Evolutionary conservation across 306 rosid species (phyloP).

Genomic region (Pyrus betulifolia): DNA sequence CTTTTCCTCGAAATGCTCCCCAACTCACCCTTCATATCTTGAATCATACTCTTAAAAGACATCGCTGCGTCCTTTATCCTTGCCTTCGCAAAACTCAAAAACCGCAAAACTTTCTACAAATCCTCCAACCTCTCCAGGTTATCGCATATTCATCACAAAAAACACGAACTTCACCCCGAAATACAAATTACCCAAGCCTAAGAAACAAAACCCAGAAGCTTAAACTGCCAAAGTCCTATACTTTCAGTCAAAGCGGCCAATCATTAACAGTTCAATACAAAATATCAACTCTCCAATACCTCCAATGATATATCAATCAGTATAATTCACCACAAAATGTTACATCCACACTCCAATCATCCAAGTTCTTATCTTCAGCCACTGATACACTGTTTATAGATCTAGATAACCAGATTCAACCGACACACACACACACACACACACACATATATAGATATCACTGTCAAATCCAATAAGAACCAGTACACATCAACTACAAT

Average conservation of each 20-base stretch:
- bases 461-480: not conserved
- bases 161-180: not conserved
- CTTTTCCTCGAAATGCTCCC: slow-evolving; percentile 67
- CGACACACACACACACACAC: not conserved
- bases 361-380: not conserved
- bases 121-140: slow-evolving; percentile 9
- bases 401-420: slow-evolving; percentile 11
- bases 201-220: not conserved
- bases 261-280: not conserved
- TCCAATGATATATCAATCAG: slow-evolving; percentile 2
- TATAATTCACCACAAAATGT: not conserved
- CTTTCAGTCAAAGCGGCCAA: not conserved
- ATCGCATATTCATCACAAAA: slow-evolving; percentile 16
- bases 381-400: slow-evolving; percentile 3
- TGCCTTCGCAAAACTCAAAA: not conserved
- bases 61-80: slow-evolving; percentile 19
- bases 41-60: slow-evolving; percentile 73
- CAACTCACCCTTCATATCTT: slow-evolving; percentile 47
- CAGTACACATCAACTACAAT: not conserved
- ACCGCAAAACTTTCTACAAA: not conserved
- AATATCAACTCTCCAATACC: not conserved
- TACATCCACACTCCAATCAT: not conserved
- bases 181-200: not conserved
- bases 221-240: not conserved
- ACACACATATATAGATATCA: not conserved